Base-by-base conservation (phyloP, 192 early-diverging fungal species). In the Haplosporangium gracile region DNA sequence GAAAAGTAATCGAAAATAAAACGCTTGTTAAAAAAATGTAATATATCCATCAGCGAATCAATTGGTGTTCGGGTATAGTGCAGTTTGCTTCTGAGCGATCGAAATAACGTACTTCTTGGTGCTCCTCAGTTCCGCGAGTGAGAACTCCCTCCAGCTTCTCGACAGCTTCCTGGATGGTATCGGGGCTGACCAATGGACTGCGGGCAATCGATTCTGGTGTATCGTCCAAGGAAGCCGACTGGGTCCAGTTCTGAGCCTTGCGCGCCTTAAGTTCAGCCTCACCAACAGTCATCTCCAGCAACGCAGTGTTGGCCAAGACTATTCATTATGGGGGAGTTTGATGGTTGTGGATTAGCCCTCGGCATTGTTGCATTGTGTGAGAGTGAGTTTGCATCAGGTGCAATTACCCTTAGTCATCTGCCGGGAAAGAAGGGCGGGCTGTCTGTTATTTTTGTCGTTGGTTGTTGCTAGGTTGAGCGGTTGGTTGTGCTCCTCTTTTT, bases 271-370 rank as follows among this genome's bases (percentile, higher is more conserved):
- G 29, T 32, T 78, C 77, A 24, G 77, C 68, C 34, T 78, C 77
- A 20, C 77, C 77, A 16, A 78, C 77, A 20, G 77, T 49, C 68
- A 78, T 53, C 77, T 78, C 77, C 18, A 78, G 77, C 29, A 78
- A 29, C n/a, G 77, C 77, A 24, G 77, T 71, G 49, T 78, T 78
- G 26, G 77, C 69, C 16, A 78, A 69, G 26, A 78, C 77, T 78
- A 43, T 26, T 32, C 51, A 55, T 32, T 47, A 11, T 3, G 16
- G 18, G 26, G 32, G 18, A 22, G 34, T 60, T 60, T 60, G 29
- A 10, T 65, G 34, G 10, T 10, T 51, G 11, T 16, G 53, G 20
- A 5, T 75, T 60, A 60, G 74, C 51, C 74, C 60, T 75, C 36
- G 53, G n/a, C 22, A 74, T 39, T 75, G 49, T 22, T 24, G 38